Evolutionary conservation across 495 filamentous ascomycete species (phyloP).

Genomic region (Podospora anserina): DNA sequence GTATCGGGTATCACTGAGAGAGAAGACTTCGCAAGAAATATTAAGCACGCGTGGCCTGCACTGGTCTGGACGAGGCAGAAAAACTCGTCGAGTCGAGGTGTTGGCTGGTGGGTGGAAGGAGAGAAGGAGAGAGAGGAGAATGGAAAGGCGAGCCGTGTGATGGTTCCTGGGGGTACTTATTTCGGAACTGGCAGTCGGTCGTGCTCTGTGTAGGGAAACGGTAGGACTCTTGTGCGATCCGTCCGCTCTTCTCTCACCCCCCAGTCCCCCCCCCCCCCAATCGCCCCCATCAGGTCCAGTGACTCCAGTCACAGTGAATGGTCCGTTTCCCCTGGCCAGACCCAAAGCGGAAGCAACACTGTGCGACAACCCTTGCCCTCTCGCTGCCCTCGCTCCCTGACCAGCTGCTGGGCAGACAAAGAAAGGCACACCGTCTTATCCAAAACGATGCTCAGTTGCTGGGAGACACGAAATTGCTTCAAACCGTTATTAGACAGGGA

Average conservation of each 20-base stretch:
- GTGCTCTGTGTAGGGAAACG: constrained; percentile 12
- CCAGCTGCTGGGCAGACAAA: constrained; percentile 20
- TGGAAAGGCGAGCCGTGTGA: constrained; percentile 19
- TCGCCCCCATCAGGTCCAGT: no score
- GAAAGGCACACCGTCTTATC: constrained; percentile 15
- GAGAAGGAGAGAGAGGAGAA: constrained; percentile 23
- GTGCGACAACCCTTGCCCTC: neutral
- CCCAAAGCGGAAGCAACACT: constrained; percentile 17
- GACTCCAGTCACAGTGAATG: neutral
- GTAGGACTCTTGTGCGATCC: constrained; percentile 3
- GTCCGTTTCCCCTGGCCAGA: neutral
- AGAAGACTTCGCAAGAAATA: constrained; percentile 37
- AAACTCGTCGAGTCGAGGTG: constrained; percentile 27
- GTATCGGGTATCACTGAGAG: constrained; percentile 52
- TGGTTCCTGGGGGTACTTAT: constrained; percentile 29
- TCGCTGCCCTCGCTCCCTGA: neutral
- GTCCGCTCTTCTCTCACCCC: neutral
- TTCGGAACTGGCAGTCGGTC: constrained; percentile 18
- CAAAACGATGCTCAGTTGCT: constrained; percentile 27
- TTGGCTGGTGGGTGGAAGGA: constrained; percentile 13
- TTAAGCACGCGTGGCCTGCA: constrained; percentile 33
- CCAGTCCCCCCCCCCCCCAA: neutral
- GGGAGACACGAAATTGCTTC: constrained; percentile 36
- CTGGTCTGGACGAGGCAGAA: constrained; percentile 30
- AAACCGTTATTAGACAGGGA: constrained; percentile 37